phyloP scores from a whole-genome alignment of 1,139 yeast genomes.

The Scheffersomyces segobiensis region DNA sequence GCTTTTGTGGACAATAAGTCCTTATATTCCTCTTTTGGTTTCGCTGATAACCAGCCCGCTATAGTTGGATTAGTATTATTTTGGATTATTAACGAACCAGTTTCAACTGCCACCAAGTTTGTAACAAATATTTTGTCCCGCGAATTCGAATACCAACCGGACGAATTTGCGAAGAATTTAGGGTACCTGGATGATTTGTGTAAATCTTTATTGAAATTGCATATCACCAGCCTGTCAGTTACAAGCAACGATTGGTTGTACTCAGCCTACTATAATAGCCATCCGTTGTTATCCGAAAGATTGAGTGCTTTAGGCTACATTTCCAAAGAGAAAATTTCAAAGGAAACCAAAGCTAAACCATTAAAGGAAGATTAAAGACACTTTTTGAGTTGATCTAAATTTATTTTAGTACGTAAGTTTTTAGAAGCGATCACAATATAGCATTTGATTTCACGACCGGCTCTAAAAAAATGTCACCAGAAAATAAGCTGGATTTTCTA shows the following conservation, averaged over 20 bases:
- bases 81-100: conserved; percentile 72
- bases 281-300: conserved; percentile 90
- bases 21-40: conserved; percentile 78
- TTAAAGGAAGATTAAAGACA: conserved; percentile 8
- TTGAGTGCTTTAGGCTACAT: conserved; percentile 65
- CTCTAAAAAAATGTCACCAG: no score
- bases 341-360: conserved; percentile 8
- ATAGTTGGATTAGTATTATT: conserved; percentile 79
- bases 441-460: no score
- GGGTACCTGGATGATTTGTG: conserved; percentile 73
- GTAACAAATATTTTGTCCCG: conserved; percentile 70
- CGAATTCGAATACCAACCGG: conserved; percentile 91
- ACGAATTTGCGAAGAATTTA: conserved; percentile 71
- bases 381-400: no score
- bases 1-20: conserved; percentile 36
- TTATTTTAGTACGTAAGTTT: no score
- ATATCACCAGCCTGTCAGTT: conserved; percentile 76
- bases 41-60: conserved; percentile 61
- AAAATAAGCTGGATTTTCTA: no score
- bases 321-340: conserved; percentile 46
- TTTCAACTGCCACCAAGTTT: conserved; percentile 69
- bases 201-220: conserved; percentile 70
- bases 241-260: conserved; percentile 88
- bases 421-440: no score
- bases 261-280: conserved; percentile 86